A percentile compares a stretch with the other conserved stretches of the same genome.
Conservation (phyloP, 2,329 filamentous ascomycete species). For the Fusarium torreyae region DNA sequence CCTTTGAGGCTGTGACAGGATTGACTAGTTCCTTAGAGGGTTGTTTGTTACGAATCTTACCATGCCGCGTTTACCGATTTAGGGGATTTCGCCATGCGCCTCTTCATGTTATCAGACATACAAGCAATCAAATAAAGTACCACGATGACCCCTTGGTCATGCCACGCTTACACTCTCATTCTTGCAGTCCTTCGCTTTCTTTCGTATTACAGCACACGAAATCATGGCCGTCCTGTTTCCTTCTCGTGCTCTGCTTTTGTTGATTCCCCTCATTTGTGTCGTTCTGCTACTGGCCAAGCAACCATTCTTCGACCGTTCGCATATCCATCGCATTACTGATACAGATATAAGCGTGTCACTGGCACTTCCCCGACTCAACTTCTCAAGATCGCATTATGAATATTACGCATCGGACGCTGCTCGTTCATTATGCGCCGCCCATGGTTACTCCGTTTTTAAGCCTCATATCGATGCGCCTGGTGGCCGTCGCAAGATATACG, state of each 20-base stretch:
- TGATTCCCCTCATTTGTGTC: conserved; percentile 26
- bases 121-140: not conserved
- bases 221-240: conserved; percentile 30
- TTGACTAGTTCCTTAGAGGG: not conserved
- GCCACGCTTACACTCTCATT: conserved; percentile 1
- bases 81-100: not conserved
- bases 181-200: conserved; percentile 5
- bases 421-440: conserved; percentile 51
- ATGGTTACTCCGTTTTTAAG: conserved; percentile 53
- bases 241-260: conserved; percentile 20
- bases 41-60: conserved; percentile 4
- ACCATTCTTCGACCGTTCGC: conserved; percentile 36
- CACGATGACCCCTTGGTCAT: not conserved
- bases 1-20: not conserved
- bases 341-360: conserved; percentile 42
- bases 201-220: not conserved
- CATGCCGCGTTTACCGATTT: conserved; percentile 21
- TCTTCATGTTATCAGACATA: conserved; percentile 4
- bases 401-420: conserved; percentile 53
- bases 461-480: conserved; percentile 38
- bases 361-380: conserved; percentile 48
- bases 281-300: conserved; percentile 38
- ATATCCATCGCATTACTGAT: conserved; percentile 40
- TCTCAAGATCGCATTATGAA: conserved; percentile 40
- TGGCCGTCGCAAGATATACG: conserved; percentile 57